Evolutionary conservation across 2,329 filamentous ascomycete species (phyloP).

Genomic region (Scolecobasidium constrictum): DNA sequence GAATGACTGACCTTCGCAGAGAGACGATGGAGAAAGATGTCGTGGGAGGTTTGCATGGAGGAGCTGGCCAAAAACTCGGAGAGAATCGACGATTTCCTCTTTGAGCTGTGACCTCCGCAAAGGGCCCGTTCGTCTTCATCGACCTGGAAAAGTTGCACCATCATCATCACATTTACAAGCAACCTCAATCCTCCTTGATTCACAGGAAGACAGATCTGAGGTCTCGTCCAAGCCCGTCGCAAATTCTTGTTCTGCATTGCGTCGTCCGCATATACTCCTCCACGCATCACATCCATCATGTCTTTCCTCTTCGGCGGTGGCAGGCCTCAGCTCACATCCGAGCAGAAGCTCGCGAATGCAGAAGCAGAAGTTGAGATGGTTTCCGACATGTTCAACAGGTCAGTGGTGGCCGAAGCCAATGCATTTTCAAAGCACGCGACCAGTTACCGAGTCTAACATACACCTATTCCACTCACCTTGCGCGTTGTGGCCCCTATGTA

Average conservation of each 20-base stretch:
- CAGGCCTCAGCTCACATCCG: constrained; percentile 77
- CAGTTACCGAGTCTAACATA: neutral
- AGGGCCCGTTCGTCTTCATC: neutral
- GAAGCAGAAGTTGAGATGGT: constrained; percentile 97
- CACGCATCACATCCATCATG: too few species aligned
- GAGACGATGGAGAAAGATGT: neutral
- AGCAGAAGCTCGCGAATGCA: constrained; percentile 92
- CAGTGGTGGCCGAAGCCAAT: constrained; percentile 25
- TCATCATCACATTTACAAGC: too few species aligned
- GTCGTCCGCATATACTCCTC: too few species aligned
- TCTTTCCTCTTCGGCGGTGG: constrained; percentile 61
- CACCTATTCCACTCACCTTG: neutral
- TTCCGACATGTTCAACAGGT: constrained; percentile 98
- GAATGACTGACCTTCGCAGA: neutral
- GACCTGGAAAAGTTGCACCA: too few species aligned
- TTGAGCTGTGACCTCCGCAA: neutral
- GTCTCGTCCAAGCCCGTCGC: too few species aligned
- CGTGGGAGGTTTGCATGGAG: neutral
- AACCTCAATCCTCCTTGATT: too few species aligned
- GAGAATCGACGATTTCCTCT: neutral
- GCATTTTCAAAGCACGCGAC: neutral
- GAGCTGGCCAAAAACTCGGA: neutral
- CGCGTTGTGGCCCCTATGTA: too few species aligned
- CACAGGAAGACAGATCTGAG: too few species aligned
- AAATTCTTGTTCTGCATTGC: too few species aligned